Conservation (phyloP, 805 yeast species). For the Metschnikowia cerradonensis region DNA sequence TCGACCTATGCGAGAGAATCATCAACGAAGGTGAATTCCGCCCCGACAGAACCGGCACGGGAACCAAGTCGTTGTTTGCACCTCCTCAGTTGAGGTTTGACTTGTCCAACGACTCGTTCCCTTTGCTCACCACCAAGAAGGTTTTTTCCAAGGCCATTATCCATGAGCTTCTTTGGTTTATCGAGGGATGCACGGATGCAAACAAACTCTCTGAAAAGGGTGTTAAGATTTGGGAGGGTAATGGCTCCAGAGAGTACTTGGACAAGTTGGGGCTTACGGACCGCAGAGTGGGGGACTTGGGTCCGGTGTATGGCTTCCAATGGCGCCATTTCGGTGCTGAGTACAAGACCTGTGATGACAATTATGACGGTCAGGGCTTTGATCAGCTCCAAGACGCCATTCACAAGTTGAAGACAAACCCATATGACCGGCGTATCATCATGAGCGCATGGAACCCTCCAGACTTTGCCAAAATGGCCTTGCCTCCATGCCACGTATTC, state of each 20-base stretch:
- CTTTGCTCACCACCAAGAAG: conserved; percentile 87
- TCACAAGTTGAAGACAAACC: conserved; percentile 75
- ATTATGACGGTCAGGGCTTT: conserved; percentile 81
- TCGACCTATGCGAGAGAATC: conserved; percentile 74
- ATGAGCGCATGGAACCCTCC: conserved; percentile 99
- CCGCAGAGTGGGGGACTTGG: conserved; percentile 89
- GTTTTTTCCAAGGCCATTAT: conserved; percentile 88
- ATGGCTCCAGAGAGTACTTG: conserved; percentile 87
- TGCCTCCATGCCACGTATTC: conserved; percentile 97
- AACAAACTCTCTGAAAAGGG: conserved; percentile 73
- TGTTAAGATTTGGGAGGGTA: conserved; percentile 98
- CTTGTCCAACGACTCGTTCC: conserved; percentile 68
- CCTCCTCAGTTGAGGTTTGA: conserved; percentile 93
- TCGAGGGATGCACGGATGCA: conserved; percentile 86
- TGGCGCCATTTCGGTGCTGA: conserved; percentile 99
- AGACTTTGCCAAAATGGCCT: conserved; percentile 88
- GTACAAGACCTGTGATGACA: conserved; percentile 79
- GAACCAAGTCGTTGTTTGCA: conserved; percentile 85
- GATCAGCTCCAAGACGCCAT: conserved; percentile 86
- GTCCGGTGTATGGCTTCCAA: conserved; percentile 98
- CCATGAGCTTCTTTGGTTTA: conserved; percentile 89
- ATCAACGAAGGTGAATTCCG: conserved; percentile 83
- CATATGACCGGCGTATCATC: conserved; percentile 91
- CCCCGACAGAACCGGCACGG: conserved; percentile 97
- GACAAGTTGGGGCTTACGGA: conserved; percentile 76